A percentile compares a stretch with the other conserved stretches of the same genome.
These are phyloP conservation scores for Polytrichum formosum DNA, from an alignment of 225 moss, liverwort and hornwort genomes.

Conservation along the genomic window DNA sequence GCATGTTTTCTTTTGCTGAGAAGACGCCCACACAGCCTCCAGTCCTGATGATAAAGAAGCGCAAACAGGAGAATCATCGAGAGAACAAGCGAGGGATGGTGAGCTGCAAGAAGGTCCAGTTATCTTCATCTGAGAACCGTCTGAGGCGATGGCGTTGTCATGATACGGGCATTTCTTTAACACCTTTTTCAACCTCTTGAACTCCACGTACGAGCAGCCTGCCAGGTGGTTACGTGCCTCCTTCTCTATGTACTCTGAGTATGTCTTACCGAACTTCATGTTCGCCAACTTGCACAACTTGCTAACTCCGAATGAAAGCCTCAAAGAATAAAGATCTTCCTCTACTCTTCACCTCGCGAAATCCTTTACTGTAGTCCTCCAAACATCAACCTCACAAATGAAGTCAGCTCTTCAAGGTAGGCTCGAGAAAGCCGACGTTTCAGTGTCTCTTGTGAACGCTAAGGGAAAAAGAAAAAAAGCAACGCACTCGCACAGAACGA, in stretches of 20 bases:
- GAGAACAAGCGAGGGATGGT: conserved; percentile 9
- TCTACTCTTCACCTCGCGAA: no score
- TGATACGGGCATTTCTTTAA: conserved; percentile 73
- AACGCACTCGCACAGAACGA: no score
- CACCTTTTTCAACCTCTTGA: conserved; percentile 85
- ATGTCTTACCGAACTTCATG: conserved; percentile 93
- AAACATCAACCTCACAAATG: no score
- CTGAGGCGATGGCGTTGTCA: conserved; percentile 9
- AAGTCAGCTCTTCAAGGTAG: no score
- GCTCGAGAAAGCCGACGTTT: no score
- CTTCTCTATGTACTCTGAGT: conserved; percentile 64
- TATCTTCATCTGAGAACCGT: not conserved
- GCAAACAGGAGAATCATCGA: conserved; percentile 12
- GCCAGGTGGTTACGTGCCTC: conserved; percentile 64
- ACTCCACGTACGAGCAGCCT: conserved; percentile 70
- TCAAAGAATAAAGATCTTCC: no score
- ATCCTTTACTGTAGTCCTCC: no score
- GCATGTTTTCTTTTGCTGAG: conserved; percentile 17
- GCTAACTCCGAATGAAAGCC: not conserved
- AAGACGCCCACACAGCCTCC: conserved; percentile 15
- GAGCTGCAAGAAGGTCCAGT: not conserved
- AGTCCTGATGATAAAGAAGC: conserved; percentile 5
- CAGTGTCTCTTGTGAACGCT: no score
- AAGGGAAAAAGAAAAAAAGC: no score
- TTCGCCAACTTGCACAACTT: conserved; percentile 21